Base-by-base conservation (phyloP, 495 filamentous ascomycete species). In the Penicillium lividum region DNA sequence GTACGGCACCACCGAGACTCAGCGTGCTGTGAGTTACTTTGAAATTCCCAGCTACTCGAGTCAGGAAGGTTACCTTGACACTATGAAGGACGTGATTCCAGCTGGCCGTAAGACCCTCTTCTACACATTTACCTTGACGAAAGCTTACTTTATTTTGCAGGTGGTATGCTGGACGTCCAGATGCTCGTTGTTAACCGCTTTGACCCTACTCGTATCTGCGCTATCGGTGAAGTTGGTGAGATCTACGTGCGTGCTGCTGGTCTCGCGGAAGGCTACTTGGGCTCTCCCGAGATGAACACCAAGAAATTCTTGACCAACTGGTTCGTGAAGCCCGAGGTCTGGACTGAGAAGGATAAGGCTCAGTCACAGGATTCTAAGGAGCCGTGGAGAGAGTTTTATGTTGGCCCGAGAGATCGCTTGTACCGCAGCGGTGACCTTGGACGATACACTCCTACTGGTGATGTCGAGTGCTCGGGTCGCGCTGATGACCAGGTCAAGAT, bases 401-500 rank as follows among this genome's bases (percentile, higher is more conserved):
- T 87, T 59, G 94, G 94, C 0, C 90, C 92, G 0, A 77, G 93
- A 58, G 93, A 98, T 74, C 79, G 94, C 16, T 71, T 98, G 31
- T 97, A 98, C 68, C 77, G 89, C 7, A 91, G 84, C 33, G 92
- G 91, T 28, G 91, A 96, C 70, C 76, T 96, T 3, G 92, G 91
- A 9, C 74, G 86, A 15, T 95, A 90, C 60, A 83, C 84, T 40
- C 81, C 85, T 4, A 81, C 87, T 50, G 94, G 93, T 40, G 85
- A 87, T 61, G 86, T 90, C 30, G 87, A 89, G 60, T 88, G 84
- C 63, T 82, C 84, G 28, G 93, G 93, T 18, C 84, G 94, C 50
- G 89, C 85, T 9, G 94, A 98, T 66, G 83, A 91, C 63, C 94
- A 98, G 64, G 89, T 96, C 68, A 97, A 97, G 77, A 96, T 98